phyloP scores from a whole-genome alignment of 2,329 filamentous ascomycete species.

The Alternaria sp. region DNA sequence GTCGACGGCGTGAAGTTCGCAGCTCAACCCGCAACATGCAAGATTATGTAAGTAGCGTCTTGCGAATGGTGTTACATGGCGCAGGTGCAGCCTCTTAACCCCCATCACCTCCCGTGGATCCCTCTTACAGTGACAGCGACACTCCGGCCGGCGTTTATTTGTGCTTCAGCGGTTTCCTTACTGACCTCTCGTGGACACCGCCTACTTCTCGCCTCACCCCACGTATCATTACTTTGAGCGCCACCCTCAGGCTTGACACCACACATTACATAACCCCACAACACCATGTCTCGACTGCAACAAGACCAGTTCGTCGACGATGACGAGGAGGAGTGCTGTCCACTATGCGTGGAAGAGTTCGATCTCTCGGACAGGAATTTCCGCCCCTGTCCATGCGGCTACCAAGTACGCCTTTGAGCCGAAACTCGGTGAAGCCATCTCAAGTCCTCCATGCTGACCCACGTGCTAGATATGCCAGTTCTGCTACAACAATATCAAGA shows the following conservation, averaged over 20 bases:
- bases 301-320: conserved; percentile 65
- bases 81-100: conserved; percentile 37
- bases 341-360: conserved; percentile 98
- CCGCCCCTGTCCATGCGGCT: conserved; percentile 94
- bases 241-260: conserved; percentile 36
- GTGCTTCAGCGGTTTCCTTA: conserved; percentile 30
- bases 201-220: conserved; percentile 15
- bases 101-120: conserved; percentile 35
- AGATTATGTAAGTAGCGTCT: conserved; percentile 27
- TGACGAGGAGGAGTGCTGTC: conserved; percentile 69
- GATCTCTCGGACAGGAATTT: conserved; percentile 98
- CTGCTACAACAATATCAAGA: conserved; percentile 99
- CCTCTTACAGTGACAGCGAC: conserved; percentile 28
- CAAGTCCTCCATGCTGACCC: conserved; percentile 36
- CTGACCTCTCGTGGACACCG: conserved; percentile 13
- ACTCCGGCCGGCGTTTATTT: conserved; percentile 47
- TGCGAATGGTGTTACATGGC: conserved; percentile 27
- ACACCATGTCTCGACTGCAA: conserved; percentile 58
- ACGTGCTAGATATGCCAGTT: conserved; percentile 85
- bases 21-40: conserved; percentile 22
- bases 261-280: conserved; percentile 14
- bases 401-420: conserved; percentile 74
- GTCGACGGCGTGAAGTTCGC: conserved; percentile 36
- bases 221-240: conserved; percentile 29
- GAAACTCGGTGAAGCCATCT: conserved; percentile 27